These are phyloP conservation scores for Diutina mesorugosa DNA, from an alignment of 1,139 yeast genomes.

Conservation along the genomic window DNA sequence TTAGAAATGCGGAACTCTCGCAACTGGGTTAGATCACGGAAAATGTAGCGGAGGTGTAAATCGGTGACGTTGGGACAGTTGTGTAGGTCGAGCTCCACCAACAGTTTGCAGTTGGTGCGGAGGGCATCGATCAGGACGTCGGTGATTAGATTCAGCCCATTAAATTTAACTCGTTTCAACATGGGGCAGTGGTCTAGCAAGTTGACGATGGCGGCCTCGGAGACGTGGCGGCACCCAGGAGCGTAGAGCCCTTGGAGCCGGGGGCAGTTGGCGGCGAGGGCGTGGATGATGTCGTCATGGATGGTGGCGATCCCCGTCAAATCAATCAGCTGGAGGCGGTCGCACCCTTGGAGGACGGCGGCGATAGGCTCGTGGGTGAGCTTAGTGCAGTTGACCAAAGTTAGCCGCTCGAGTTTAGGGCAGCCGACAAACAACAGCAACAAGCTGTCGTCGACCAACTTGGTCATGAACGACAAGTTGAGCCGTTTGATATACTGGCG, in stretches of 20 bases:
- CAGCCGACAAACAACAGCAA: conserved; percentile 49
- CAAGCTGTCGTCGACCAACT: conserved; percentile 50
- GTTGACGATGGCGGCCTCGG: conserved; percentile 50
- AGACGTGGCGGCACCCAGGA: conserved; percentile 64
- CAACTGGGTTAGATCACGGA: conserved; percentile 51
- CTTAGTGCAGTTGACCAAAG: conserved; percentile 68
- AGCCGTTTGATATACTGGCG: conserved; percentile 65
- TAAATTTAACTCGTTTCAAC: conserved; percentile 73
- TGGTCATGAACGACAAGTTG: conserved; percentile 67
- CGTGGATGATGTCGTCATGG: conserved; percentile 54
- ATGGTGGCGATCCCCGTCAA: conserved; percentile 68
- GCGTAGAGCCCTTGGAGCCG: conserved; percentile 85
- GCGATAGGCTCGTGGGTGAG: conserved; percentile 53
- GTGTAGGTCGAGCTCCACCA: conserved; percentile 86
- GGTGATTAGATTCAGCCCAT: conserved; percentile 55
- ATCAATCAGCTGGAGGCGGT: conserved; percentile 72
- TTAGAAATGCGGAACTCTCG: conserved; percentile 77
- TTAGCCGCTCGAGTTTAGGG: conserved; percentile 68
- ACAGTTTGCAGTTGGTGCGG: conserved; percentile 56
- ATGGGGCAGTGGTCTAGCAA: conserved; percentile 56
- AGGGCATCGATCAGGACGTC: conserved; percentile 56
- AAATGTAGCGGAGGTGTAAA: conserved; percentile 43
- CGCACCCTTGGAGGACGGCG: conserved; percentile 49
- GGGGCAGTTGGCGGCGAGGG: conserved; percentile 62
- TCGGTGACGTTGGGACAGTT: conserved; percentile 70